A percentile compares a stretch with the other conserved stretches of the same genome.
These are phyloP conservation scores for Perkinsus chesapeaki DNA, from an alignment of 169 alveolate species.

Conservation along the genomic window DNA sequence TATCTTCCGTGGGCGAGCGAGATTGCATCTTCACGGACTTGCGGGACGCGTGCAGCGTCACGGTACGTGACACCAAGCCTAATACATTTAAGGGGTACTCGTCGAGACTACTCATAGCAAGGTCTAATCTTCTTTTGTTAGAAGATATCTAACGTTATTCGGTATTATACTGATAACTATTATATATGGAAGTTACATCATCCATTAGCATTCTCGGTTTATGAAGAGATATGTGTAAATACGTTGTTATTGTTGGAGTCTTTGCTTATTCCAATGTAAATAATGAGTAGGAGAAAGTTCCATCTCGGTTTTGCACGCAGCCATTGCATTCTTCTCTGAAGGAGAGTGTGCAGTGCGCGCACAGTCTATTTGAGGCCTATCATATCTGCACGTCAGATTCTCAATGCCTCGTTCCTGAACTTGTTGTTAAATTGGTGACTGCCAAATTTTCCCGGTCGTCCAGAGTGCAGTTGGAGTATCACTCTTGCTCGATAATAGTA, in stretches of 20 bases:
- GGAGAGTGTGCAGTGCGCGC: background rate
- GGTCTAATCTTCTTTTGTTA: background rate
- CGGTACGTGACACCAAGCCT: no score
- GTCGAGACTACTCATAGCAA: background rate
- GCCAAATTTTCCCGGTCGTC: background rate
- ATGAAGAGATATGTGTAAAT: background rate
- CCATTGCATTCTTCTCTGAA: background rate
- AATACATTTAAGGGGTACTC: no score
- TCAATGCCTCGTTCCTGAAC: background rate
- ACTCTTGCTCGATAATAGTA: background rate
- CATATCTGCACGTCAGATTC: background rate
- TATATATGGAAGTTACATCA: background rate
- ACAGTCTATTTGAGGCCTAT: background rate
- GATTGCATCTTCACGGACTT: no score
- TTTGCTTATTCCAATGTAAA: background rate
- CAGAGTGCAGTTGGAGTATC: background rate
- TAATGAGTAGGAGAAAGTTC: background rate
- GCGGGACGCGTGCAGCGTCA: no score
- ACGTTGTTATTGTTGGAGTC: background rate
- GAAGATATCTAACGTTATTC: background rate
- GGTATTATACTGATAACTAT: background rate
- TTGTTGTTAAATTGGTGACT: background rate
- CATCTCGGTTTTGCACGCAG: background rate
- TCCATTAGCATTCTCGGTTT: background rate
- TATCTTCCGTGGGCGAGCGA: no score